Base-by-base conservation (phyloP, 2,329 filamentous ascomycete species). In the Achaetomium macrosporum region DNA sequence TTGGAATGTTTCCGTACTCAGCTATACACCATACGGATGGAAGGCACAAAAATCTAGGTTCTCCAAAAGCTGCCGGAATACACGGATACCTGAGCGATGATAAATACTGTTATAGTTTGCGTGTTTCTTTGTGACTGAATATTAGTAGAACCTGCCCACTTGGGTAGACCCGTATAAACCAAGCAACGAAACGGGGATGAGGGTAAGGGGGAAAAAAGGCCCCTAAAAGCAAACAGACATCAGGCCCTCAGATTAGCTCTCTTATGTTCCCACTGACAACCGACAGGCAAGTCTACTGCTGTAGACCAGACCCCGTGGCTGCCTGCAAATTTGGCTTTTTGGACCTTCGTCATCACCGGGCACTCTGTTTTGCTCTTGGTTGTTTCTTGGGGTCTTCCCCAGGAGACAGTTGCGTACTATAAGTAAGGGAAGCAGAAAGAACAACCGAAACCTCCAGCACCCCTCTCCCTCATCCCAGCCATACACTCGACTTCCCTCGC, bases 271-370 rank as follows among this genome's bases (percentile, higher is more conserved):
- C 68, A 70, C 59, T 52, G 68, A 68, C 66, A 68, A 68, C 67
- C 61, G 59, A 60, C 57, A 49, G 42, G 49, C 52, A 48, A 42
- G 51, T 41, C 50, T 19, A 50, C 51, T 25, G 37, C 44, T 17
- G 40, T 45, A 40, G 44, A 37, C 31, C 36, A 50, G 41, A 39
- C 29, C 50, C 58, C 59, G 50, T 64, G 65, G 67, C 62, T 69
- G 68, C 59, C 68, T 70, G 66, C 68, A 70, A 70, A 69, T 70
- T 70, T 70, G 68, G 68, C 68, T 70, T 70, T 68, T 68, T 65
- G 68, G 64, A 61, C 64, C 61, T 58, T 61, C 51, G 61, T 70
- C 68, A 70, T 70, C 68, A 70, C 64, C 58, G 66, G 65, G 67
- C 51, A 25, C 63, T 47, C 39, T 58, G 51, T 53, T 52, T 53